These are phyloP conservation scores for Viola odorata DNA, from an alignment of 345 rosid genomes.

Conservation along the genomic window DNA sequence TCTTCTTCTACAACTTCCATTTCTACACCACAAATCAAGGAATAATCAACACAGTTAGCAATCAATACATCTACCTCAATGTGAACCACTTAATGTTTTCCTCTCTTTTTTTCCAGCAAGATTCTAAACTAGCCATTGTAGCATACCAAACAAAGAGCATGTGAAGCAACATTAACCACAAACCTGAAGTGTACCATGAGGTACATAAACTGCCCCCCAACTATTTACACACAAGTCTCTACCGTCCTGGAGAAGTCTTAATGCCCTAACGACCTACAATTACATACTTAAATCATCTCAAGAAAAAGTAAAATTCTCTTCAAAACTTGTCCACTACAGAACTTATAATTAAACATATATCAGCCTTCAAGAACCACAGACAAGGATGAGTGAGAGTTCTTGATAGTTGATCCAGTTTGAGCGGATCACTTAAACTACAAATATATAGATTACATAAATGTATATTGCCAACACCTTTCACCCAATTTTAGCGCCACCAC, in stretches of 20 bases:
- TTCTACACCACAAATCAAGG: too few species aligned
- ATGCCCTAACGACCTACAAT: slow-evolving; percentile 84
- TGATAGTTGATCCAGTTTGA: too few species aligned
- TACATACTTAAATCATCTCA: neutral
- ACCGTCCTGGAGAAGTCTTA: slow-evolving; percentile 54
- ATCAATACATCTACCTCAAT: neutral
- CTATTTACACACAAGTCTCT: slow-evolving; percentile 41
- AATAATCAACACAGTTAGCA: too few species aligned
- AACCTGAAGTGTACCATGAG: slow-evolving; percentile 98
- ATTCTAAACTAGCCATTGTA: neutral
- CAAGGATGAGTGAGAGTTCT: too few species aligned
- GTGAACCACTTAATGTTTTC: neutral
- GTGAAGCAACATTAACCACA: slow-evolving; percentile 26
- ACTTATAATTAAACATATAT: too few species aligned
- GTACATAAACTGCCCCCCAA: slow-evolving; percentile 68
- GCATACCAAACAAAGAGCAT: neutral
- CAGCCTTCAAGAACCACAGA: too few species aligned
- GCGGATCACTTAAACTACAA: too few species aligned
- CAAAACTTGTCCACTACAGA: neutral
- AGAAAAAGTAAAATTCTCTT: neutral
- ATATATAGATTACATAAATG: too few species aligned
- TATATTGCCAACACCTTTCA: too few species aligned
- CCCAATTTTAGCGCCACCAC: too few species aligned
- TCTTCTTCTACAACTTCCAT: too few species aligned
- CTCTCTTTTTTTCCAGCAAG: neutral